phyloP scores from a whole-genome alignment of 805 yeast species.

The Cyberlindnera mississippiensis region DNA sequence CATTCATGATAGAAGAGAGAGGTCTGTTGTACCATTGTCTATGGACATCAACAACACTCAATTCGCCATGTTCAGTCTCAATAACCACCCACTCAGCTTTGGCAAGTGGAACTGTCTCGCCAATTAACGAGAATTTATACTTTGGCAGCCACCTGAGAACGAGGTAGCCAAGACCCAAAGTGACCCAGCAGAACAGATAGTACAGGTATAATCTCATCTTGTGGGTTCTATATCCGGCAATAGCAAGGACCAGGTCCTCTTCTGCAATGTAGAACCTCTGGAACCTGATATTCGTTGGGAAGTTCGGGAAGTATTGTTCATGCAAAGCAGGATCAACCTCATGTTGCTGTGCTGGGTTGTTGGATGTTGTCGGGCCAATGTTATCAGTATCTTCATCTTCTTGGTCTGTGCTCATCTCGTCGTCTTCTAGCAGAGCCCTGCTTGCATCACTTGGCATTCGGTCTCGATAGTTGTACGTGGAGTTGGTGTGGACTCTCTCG shows the following conservation, averaged over 20 bases:
- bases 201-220: slow-evolving; percentile 43
- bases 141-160: slow-evolving; percentile 84
- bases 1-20: slow-evolving; percentile 60
- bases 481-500: slow-evolving; percentile 26
- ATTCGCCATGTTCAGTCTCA: slow-evolving; percentile 91
- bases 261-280: slow-evolving; percentile 93
- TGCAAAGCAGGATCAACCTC: slow-evolving; percentile 33
- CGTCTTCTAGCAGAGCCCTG: slow-evolving; percentile 29
- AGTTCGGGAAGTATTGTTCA: slow-evolving; percentile 40
- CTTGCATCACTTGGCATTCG: slow-evolving; percentile 35
- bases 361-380: slow-evolving; percentile 25
- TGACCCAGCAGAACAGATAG: slow-evolving; percentile 47
- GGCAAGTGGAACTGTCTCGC: slow-evolving; percentile 64
- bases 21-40: slow-evolving; percentile 66
- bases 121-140: slow-evolving; percentile 63
- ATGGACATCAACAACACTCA: slow-evolving; percentile 53
- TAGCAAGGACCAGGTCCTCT: slow-evolving; percentile 90
- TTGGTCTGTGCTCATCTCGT: slow-evolving; percentile 29
- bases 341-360: slow-evolving; percentile 13
- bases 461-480: slow-evolving; percentile 34
- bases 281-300: slow-evolving; percentile 42
- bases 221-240: slow-evolving; percentile 79
- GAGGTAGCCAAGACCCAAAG: slow-evolving; percentile 73
- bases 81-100: slow-evolving; percentile 89
- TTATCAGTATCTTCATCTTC: slow-evolving; percentile 33